These are phyloP conservation scores for Salix brachista DNA, from an alignment of 345 rosid species.

Conservation along the genomic window DNA sequence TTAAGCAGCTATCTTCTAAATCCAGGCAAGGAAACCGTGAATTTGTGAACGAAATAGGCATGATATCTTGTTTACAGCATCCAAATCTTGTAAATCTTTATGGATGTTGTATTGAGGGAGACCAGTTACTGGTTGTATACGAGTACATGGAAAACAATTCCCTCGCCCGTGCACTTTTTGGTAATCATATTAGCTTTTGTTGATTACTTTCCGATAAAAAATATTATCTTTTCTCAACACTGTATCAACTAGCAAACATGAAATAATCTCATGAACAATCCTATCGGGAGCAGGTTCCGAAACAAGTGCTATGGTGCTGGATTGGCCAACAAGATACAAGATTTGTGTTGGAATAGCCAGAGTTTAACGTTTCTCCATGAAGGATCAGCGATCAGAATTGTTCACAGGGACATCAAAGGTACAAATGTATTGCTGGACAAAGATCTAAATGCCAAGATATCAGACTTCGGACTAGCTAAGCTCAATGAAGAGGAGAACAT, in stretches of 20 bases:
- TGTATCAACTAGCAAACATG: not conserved
- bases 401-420: not conserved
- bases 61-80: slow-evolving; percentile 1
- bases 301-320: not conserved
- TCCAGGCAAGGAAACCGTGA: slow-evolving; percentile 2
- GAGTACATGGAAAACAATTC: slow-evolving; percentile 5
- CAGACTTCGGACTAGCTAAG: slow-evolving; percentile 8
- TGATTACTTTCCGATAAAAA: not conserved
- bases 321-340: not conserved
- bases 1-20: not conserved
- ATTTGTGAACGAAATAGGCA: slow-evolving; percentile 1
- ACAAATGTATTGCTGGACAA: slow-evolving; percentile 7
- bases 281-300: too few relatives aligned
- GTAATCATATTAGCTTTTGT: slow-evolving; percentile 28
- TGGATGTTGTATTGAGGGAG: not conserved
- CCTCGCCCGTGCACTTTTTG: slow-evolving; percentile 35
- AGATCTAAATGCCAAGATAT: slow-evolving; percentile 9
- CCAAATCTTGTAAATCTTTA: slow-evolving; percentile 1
- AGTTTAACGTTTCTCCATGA: not conserved
- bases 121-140: not conserved
- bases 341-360: slow-evolving; percentile 3
- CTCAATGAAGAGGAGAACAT: slow-evolving; percentile 8
- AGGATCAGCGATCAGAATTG: slow-evolving; percentile 1
- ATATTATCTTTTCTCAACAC: too few relatives aligned
- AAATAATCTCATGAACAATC: not conserved